These are phyloP conservation scores for Arachnopeziza araneosa DNA, from an alignment of 2,329 filamentous ascomycete species.

Conservation along the genomic window DNA sequence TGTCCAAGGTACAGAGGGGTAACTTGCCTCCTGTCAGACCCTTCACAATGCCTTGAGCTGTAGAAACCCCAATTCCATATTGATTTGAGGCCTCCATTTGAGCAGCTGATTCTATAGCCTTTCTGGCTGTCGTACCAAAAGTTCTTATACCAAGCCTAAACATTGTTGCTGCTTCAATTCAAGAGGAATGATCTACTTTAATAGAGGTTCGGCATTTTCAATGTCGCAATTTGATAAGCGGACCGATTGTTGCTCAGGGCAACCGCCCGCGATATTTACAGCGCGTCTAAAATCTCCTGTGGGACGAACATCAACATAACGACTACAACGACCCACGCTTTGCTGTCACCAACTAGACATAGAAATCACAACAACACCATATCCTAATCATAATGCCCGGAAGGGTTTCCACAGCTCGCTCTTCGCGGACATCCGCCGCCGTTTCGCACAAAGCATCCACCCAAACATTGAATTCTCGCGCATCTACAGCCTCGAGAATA, in stretches of 20 bases:
- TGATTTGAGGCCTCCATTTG: constrained; percentile 44
- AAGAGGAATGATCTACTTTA: background rate
- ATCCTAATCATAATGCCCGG: constrained; percentile 35
- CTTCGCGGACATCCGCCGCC: constrained; percentile 33
- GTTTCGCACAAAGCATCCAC: constrained; percentile 37
- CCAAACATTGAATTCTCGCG: constrained; percentile 34
- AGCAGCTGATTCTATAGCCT: constrained; percentile 40
- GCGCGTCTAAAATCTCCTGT: background rate
- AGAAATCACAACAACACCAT: background rate
- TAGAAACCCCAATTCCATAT: constrained; percentile 58
- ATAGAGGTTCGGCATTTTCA: background rate
- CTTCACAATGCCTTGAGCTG: constrained; percentile 60
- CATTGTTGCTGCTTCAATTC: constrained; percentile 36
- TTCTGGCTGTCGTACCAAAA: constrained; percentile 49
- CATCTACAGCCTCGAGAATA: constrained; percentile 36
- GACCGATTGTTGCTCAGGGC: background rate
- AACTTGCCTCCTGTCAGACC: constrained; percentile 60
- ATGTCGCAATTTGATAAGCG: background rate
- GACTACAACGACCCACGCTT: background rate
- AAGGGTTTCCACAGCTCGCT: constrained; percentile 37
- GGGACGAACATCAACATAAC: background rate
- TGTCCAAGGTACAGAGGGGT: constrained; percentile 1
- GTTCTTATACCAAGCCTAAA: constrained; percentile 49
- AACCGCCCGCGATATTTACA: background rate
- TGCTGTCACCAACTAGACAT: background rate